Evolutionary conservation across 805 yeast genomes (phyloP), one percentile per base, ranked within the genome.

Genomic region (Zygoascus ofunaensis): DNA sequence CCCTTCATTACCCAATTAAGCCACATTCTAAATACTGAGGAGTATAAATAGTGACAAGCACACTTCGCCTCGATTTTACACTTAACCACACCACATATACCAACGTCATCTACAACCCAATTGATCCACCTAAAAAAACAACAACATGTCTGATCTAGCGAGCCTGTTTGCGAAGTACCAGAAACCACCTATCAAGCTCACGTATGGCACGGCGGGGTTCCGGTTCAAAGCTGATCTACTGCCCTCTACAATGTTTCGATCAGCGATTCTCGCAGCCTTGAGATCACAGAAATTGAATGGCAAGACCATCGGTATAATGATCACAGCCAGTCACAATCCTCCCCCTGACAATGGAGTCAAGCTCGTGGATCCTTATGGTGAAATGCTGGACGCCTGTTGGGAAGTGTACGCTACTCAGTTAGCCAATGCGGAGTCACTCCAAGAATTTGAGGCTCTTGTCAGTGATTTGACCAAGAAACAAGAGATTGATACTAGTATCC

Each of bases 181-280:
- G 23, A 76, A 74, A 45, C 77, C 80, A 1, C 61, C 54, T 20
- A 51, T 63, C 30, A 54, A 47, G 30, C 81, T 77, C 57, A 64
- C 76, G 15, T 92, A 92, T 57, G 98, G 98, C n/a, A 92, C 98
- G 1, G 98, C 98, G 1, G 98, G 98, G 5, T 92, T 92, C 66
- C 76, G 98, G 47, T 80, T 80, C 66, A 68, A 76, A 39, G 89
- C 94, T 1, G 59, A 64, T 18, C 63, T 71, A 15, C 66, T 90
- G 51, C 94, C 86, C 58, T 80, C 87, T 15, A 90, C 89, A 26
- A 82, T 86, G 62, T 85, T 77, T 61, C 73, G 90, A 4, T 87
- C 83, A 15, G 95, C 96, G 2, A 68, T 87, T 17, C 60, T 89
- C 22, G 97, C 98, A 0, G 68, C 80, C 1, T 66, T 92, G 50